Conservation (phyloP, 78 protist genomes). For the Thecamonas trahens region DNA sequence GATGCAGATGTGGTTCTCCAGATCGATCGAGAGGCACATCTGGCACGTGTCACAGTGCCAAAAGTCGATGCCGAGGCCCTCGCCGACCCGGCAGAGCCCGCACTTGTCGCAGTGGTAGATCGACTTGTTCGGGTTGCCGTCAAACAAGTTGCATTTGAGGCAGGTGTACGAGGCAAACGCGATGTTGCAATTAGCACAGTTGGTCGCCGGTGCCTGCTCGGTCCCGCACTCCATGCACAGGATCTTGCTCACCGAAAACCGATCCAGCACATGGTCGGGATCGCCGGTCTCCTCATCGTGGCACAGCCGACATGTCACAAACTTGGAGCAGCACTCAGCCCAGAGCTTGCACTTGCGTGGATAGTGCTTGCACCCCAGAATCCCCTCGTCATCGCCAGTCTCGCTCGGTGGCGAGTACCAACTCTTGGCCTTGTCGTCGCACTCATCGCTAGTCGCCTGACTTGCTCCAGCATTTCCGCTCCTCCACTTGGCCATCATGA, state of each 20-base stretch:
- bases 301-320: conserved; percentile 29
- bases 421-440: too few relatives aligned
- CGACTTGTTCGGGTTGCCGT: not conserved
- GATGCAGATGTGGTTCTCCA: conserved; percentile 32
- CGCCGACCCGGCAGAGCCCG: conserved; percentile 2
- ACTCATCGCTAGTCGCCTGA: too few relatives aligned
- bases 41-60: conserved; percentile 18
- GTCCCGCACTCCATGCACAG: conserved; percentile 17
- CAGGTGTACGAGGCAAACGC: conserved; percentile 20
- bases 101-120: conserved; percentile 29
- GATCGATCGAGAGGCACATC: not conserved
- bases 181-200: not conserved
- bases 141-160: conserved; percentile 16
- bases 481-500: too few relatives aligned
- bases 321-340: conserved; percentile 26
- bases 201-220: conserved; percentile 4
- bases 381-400: not conserved
- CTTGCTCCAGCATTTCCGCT: too few relatives aligned
- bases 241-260: conserved; percentile 7
- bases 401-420: not conserved
- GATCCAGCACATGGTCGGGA: conserved; percentile 41
- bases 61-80: not conserved
- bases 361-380: conserved; percentile 31
- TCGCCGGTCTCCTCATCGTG: conserved; percentile 20
- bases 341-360: conserved; percentile 3